Evolutionary conservation across 306 rosid genomes (phyloP), one percentile per base, ranked within the genome.

Genomic region (Luffa aegyptiaca): DNA sequence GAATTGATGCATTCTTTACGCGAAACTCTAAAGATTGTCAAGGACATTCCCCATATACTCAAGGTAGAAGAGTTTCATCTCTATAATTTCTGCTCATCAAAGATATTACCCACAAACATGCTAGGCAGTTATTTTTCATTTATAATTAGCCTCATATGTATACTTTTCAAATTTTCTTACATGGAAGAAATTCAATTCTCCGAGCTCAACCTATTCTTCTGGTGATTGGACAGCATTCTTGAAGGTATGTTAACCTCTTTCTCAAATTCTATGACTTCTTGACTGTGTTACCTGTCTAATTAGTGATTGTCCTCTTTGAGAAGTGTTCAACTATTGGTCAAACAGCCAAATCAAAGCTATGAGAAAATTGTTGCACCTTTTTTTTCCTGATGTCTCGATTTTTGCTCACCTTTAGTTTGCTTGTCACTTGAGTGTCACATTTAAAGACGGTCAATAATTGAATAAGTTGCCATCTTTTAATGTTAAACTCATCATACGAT

Each of bases 161-260:
- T 80, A 52, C 77, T 81, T 73, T 31, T 77, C 80, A 76, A 79
- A 8, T n/a, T 11, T 68, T 69, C n/a, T 76, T 88, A 81, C 58
- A 11, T 79, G 80, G 72, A 83, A 95, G 98, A 95, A 95, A 90
- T 95, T 95, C 86, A 92, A 92, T 81, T 91, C 97, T 61, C 97
- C 98, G 64, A 95, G 98, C 90, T 91, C 91, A 55, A 87, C 79
- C 76, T 91, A 94, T 79, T 89, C 97, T 59, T 82, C 89, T 82
- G 75, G 86, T 20, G 98, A 95, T 82, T 94, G 98, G 98, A 81
- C 92, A 63, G 90, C 98, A 74, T 89, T 95, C 82, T 83, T 95
- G 33, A 95, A 91, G 97, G 98, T 89, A 79, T 44, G 74, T 17
- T 58, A 45, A 42, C 56, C 76, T 31, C 65, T 13, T 73, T 16